phyloP scores from a whole-genome alignment of 805 yeast species.

The Pichia membranifaciens region DNA sequence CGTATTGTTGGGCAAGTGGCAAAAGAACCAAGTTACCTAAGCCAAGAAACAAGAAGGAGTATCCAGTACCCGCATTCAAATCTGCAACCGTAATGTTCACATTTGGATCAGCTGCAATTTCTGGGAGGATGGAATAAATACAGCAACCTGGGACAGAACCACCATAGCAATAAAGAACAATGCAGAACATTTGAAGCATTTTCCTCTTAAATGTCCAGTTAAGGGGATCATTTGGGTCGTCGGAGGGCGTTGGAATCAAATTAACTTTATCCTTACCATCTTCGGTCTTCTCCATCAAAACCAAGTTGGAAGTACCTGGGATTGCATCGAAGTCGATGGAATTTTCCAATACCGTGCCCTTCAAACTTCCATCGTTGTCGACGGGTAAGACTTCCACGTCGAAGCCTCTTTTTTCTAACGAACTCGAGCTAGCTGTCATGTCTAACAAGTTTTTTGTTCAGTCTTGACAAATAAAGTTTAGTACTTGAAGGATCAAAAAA shows the following conservation, averaged over 20 bases:
- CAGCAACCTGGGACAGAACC: conserved; percentile 24
- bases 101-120: conserved; percentile 28
- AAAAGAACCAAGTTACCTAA: conserved; percentile 33
- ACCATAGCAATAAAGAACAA: conserved; percentile 33
- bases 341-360: neutral
- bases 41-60: conserved; percentile 37
- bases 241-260: conserved; percentile 60
- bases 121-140: conserved; percentile 20
- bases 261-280: conserved; percentile 34
- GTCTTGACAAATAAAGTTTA: no score
- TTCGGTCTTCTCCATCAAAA: conserved; percentile 32
- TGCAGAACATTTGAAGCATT: conserved; percentile 39
- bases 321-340: conserved; percentile 32
- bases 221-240: conserved; percentile 65
- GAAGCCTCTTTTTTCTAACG: neutral
- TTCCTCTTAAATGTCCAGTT: conserved; percentile 54
- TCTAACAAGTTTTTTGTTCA: neutral
- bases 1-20: conserved; percentile 36
- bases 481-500: no score
- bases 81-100: conserved; percentile 24
- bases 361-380: neutral
- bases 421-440: neutral
- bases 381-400: neutral
- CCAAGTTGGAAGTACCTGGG: conserved; percentile 49
- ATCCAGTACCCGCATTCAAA: conserved; percentile 35